These are phyloP conservation scores for Butyriboletus loyo DNA, from an alignment of 768 basidiomycete genomes.

Conservation along the genomic window DNA sequence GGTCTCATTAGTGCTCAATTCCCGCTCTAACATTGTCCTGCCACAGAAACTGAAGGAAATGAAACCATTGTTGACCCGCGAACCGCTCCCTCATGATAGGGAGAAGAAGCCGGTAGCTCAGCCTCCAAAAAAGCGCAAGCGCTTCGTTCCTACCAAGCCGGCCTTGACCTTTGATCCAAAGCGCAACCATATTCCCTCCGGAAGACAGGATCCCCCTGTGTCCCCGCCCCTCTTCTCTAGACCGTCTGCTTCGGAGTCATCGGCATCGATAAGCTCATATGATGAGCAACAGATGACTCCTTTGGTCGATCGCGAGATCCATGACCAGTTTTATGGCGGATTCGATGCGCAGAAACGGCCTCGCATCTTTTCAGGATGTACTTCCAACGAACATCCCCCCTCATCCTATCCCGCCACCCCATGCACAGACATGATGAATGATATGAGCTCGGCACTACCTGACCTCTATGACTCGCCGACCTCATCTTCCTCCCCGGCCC, in stretches of 20 bases:
- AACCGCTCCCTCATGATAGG: slow-evolving; percentile 25
- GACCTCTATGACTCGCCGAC: slow-evolving; percentile 24
- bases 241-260: slow-evolving; percentile 9
- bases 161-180: slow-evolving; percentile 19
- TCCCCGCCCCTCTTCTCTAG: slow-evolving; percentile 5
- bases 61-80: slow-evolving; percentile 18
- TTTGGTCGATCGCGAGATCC: slow-evolving; percentile 7
- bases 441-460: slow-evolving; percentile 6
- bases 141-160: slow-evolving; percentile 16
- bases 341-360: slow-evolving; percentile 16
- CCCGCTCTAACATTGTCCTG: slow-evolving; percentile 8
- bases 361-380: slow-evolving; percentile 10
- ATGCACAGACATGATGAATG: slow-evolving; percentile 11
- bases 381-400: slow-evolving; percentile 4
- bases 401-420: slow-evolving; percentile 11
- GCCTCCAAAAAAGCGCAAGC: slow-evolving; percentile 26
- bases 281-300: slow-evolving; percentile 11
- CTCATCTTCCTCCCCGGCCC: slow-evolving; percentile 23
- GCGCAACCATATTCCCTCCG: slow-evolving; percentile 19
- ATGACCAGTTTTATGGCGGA: slow-evolving; percentile 4
- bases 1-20: slow-evolving; percentile 10
- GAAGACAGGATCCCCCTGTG: slow-evolving; percentile 16
- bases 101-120: slow-evolving; percentile 18
- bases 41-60: slow-evolving; percentile 22
- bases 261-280: slow-evolving; percentile 5